Conservation (phyloP, 768 basidiomycete species). For the Crassisporium funariophilum region DNA sequence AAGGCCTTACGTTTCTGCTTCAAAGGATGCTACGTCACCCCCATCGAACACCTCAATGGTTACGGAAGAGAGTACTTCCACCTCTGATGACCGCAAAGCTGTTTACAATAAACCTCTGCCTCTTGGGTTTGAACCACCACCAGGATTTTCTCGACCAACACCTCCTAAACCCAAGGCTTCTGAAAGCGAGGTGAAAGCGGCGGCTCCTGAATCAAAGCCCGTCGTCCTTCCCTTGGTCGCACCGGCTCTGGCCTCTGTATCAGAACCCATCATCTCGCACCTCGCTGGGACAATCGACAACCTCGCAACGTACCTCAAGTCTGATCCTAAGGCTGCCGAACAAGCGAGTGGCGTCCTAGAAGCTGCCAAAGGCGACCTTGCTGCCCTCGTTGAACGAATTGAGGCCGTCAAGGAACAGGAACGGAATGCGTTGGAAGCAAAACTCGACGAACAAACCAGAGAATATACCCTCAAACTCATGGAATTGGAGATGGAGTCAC, state of each 20-base stretch:
- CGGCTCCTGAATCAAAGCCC: conserved; percentile 26
- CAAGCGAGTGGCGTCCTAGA: conserved; percentile 78
- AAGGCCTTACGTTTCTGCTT: conserved; percentile 36
- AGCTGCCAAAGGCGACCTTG: conserved; percentile 79
- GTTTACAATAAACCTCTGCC: conserved; percentile 78
- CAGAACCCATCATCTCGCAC: conserved; percentile 92
- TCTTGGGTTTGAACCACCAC: conserved; percentile 93
- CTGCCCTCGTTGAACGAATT: conserved; percentile 73
- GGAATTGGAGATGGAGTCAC: conserved; percentile 82
- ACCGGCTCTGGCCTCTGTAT: conserved; percentile 72
- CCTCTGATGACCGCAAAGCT: conserved; percentile 28
- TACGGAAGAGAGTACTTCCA: conserved; percentile 13
- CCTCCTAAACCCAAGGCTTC: conserved; percentile 42
- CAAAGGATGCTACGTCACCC: conserved; percentile 26
- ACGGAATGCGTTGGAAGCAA: conserved; percentile 57
- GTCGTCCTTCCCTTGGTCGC: conserved; percentile 75
- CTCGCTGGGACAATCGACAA: conserved; percentile 92
- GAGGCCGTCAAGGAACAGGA: conserved; percentile 82
- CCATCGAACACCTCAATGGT: conserved; percentile 24
- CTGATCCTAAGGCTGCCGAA: conserved; percentile 65
- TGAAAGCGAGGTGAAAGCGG: conserved; percentile 19
- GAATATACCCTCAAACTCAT: conserved; percentile 83
- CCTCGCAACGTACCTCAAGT: conserved; percentile 80
- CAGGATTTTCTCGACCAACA: conserved; percentile 73
- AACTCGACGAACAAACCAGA: conserved; percentile 78